A percentile compares a stretch with the other conserved stretches of the same genome.
Evolutionary conservation across 2,329 filamentous ascomycete genomes (phyloP).

Genomic region (Xylaria sp.): DNA sequence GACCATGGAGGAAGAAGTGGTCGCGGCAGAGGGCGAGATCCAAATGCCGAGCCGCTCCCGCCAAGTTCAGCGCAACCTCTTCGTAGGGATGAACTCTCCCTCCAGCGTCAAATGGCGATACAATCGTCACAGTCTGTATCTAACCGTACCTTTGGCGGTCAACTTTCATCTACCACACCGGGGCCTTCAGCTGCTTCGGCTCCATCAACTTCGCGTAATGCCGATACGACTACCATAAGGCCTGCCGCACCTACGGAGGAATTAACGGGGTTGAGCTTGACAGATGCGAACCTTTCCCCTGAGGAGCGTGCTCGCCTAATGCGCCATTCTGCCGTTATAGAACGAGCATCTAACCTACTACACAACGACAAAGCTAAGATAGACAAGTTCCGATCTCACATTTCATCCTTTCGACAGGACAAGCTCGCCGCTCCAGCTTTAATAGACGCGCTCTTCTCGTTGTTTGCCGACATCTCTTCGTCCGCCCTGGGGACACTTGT

Average conservation of each 20-base stretch:
- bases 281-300: slow-evolving; percentile 63
- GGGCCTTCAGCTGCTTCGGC: slow-evolving; percentile 51
- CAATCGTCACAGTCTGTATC: slow-evolving; percentile 84
- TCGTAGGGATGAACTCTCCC: slow-evolving; percentile 85
- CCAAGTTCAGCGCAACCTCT: slow-evolving; percentile 79
- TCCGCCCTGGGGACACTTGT: slow-evolving; percentile 85
- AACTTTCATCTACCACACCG: slow-evolving; percentile 66
- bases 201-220: slow-evolving; percentile 13
- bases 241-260: slow-evolving; percentile 38
- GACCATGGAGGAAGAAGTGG: slow-evolving; percentile 52
- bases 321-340: slow-evolving; percentile 83
- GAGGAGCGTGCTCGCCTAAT: slow-evolving; percentile 82
- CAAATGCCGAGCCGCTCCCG: slow-evolving; percentile 81
- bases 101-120: slow-evolving; percentile 89
- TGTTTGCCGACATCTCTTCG: slow-evolving; percentile 80
- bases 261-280: slow-evolving; percentile 58
- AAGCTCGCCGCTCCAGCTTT: slow-evolving; percentile 75
- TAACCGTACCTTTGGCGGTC: slow-evolving; percentile 82
- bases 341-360: slow-evolving; percentile 81
- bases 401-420: slow-evolving; percentile 78
- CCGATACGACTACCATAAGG: slow-evolving; percentile 30
- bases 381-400: slow-evolving; percentile 74
- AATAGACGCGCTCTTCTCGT: slow-evolving; percentile 83
- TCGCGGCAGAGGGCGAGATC: slow-evolving; percentile 70
- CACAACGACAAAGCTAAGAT: slow-evolving; percentile 79